These are phyloP conservation scores for Monilinia aucupariae DNA, from an alignment of 2,329 filamentous ascomycete species.

Conservation along the genomic window DNA sequence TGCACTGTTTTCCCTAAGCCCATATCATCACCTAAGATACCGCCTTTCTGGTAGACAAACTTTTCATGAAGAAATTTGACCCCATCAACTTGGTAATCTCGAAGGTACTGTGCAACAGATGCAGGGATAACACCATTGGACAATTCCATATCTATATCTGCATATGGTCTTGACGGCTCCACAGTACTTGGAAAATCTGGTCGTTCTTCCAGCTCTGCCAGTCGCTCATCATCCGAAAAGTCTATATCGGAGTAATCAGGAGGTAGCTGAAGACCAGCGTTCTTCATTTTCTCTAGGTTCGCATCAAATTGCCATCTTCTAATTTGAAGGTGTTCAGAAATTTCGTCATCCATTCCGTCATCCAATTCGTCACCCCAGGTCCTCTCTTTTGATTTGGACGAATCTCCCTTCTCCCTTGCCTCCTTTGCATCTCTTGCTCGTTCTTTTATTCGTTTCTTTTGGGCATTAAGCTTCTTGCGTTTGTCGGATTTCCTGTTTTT, in stretches of 20 bases:
- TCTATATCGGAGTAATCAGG: slow-evolving; percentile 71
- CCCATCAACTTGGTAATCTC: slow-evolving; percentile 86
- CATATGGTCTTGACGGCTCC: slow-evolving; percentile 63
- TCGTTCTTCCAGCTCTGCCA: slow-evolving; percentile 59
- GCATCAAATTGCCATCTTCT: slow-evolving; percentile 67
- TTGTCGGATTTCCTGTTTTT: slow-evolving; percentile 54
- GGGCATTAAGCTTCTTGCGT: slow-evolving; percentile 46
- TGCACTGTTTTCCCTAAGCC: slow-evolving; percentile 95
- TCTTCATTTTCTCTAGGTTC: slow-evolving; percentile 52
- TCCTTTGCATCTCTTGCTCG: slow-evolving; percentile 41
- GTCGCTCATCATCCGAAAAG: slow-evolving; percentile 64
- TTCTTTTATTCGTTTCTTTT: slow-evolving; percentile 41
- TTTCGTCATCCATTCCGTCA: slow-evolving; percentile 31
- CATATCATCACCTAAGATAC: slow-evolving; percentile 86
- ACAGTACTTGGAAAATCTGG: slow-evolving; percentile 60
- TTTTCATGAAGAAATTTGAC: slow-evolving; percentile 79
- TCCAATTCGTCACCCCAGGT: slow-evolving; percentile 31
- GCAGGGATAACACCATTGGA: slow-evolving; percentile 81
- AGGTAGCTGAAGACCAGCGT: slow-evolving; percentile 67
- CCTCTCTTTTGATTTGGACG: slow-evolving; percentile 24
- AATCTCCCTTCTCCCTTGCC: slow-evolving; percentile 26
- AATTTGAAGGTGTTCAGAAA: slow-evolving; percentile 68
- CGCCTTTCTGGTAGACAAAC: slow-evolving; percentile 83
- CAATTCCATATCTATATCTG: slow-evolving; percentile 67
- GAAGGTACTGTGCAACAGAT: slow-evolving; percentile 82